phyloP scores from a whole-genome alignment of 2,329 filamentous ascomycete genomes.

The Orbilia ellipsospora region DNA sequence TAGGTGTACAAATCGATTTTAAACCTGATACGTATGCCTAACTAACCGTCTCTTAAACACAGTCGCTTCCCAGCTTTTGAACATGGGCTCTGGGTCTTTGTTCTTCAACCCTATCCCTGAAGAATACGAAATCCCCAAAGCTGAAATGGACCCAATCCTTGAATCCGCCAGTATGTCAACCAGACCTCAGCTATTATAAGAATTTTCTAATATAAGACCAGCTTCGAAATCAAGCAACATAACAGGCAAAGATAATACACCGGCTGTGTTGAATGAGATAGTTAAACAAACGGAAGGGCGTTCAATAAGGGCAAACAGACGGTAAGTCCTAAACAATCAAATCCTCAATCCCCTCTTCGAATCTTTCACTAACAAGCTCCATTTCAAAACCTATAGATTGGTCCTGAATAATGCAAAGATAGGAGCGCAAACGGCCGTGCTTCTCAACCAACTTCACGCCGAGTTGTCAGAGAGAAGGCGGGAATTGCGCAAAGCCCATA shows the following conservation, averaged over 20 bases:
- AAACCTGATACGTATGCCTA: background rate
- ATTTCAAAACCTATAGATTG: slow-evolving; percentile 61
- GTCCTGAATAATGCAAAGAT: slow-evolving; percentile 75
- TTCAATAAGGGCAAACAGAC: slow-evolving; percentile 79
- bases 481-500: background rate
- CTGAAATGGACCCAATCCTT: slow-evolving; percentile 77
- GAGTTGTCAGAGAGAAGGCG: slow-evolving; percentile 2
- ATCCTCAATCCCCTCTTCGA: too few species aligned
- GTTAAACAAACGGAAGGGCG: slow-evolving; percentile 78
- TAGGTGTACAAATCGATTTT: slow-evolving; percentile 59
- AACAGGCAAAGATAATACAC: slow-evolving; percentile 81
- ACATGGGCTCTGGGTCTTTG: slow-evolving; percentile 80
- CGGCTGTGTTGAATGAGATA: slow-evolving; percentile 82
- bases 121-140: slow-evolving; percentile 74
- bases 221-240: slow-evolving; percentile 70
- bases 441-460: slow-evolving; percentile 62
- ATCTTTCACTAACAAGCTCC: too few species aligned
- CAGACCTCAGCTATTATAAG: background rate
- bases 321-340: slow-evolving; percentile 58
- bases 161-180: slow-evolving; percentile 71
- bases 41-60: background rate
- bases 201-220: background rate
- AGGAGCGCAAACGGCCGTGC: slow-evolving; percentile 73
- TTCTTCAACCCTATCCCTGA: slow-evolving; percentile 90
- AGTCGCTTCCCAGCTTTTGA: slow-evolving; percentile 72